Conservation (phyloP, 768 basidiomycete genomes). For the Mycena albidolilacea region DNA sequence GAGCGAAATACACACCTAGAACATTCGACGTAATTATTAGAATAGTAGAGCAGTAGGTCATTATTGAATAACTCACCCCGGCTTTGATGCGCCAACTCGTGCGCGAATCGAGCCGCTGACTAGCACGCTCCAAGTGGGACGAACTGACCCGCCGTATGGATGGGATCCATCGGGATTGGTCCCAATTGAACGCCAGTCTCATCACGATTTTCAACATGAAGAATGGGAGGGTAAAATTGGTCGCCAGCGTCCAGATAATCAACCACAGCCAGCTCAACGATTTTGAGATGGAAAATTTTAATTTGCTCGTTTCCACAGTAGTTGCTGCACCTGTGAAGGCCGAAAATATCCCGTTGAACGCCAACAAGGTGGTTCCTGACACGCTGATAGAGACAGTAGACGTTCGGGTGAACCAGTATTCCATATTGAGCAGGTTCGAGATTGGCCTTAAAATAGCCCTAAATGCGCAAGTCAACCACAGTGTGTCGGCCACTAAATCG, state of each 20-base stretch:
- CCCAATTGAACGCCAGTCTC: conserved; percentile 13
- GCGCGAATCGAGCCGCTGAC: conserved; percentile 32
- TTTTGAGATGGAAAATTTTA: background rate
- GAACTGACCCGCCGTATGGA: conserved; percentile 1
- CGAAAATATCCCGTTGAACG: conserved; percentile 25
- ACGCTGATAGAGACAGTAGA: conserved; percentile 52
- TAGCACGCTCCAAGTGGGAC: conserved; percentile 36
- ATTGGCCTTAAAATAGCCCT: conserved; percentile 39
- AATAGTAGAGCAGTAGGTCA: background rate
- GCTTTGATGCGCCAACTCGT: conserved; percentile 30
- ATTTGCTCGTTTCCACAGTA: conserved; percentile 3
- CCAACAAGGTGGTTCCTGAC: conserved; percentile 46
- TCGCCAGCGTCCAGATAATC: background rate
- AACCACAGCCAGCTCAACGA: conserved; percentile 21
- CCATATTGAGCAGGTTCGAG: conserved; percentile 39
- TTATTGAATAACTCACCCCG: conserved; percentile 20
- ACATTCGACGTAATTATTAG: background rate
- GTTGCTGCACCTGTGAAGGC: conserved; percentile 17
- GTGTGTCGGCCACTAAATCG: conserved; percentile 5
- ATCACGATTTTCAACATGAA: conserved; percentile 31
- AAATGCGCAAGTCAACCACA: background rate
- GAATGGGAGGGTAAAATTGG: conserved; percentile 1
- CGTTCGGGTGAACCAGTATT: conserved; percentile 54
- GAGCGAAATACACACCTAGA: conserved; percentile 26
- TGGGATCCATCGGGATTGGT: background rate